Conservation (phyloP, 345 rosid genomes). For the Diplotaxis tenuifolia region DNA sequence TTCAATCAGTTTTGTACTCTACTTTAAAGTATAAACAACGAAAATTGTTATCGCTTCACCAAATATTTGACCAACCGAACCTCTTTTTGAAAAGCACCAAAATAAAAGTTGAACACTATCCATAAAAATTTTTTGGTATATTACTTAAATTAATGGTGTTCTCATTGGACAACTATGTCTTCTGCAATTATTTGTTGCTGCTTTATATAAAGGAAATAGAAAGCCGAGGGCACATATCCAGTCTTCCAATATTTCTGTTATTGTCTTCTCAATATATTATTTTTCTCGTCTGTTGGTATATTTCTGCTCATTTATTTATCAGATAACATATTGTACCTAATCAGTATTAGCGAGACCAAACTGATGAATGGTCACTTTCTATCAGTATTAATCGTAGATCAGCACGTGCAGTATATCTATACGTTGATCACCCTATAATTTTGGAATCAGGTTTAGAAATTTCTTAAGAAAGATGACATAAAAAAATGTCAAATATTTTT, state of each 20-base stretch:
- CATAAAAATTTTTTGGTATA: not conserved
- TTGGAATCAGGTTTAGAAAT: not conserved
- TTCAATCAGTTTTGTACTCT: not conserved
- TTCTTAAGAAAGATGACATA: not conserved
- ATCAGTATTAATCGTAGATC: not conserved
- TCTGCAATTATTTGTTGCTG: slow-evolving; percentile 21
- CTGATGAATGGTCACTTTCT: not conserved
- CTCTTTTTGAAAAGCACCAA: slow-evolving; percentile 15
- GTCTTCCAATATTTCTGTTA: not conserved
- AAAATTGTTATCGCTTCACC: not conserved
- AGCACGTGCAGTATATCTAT: not conserved
- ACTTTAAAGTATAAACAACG: not conserved
- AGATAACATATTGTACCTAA: no score
- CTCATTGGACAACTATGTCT: not conserved
- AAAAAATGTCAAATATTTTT: not conserved
- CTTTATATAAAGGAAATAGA: slow-evolving; percentile 13
- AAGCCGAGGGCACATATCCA: slow-evolving; percentile 11
- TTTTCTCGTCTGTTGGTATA: no score
- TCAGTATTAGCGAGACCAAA: no score
- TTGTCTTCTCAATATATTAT: not conserved
- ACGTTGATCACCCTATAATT: not conserved
- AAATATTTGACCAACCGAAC: not conserved
- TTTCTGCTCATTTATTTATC: no score
- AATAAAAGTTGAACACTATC: not conserved
- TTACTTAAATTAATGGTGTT: not conserved